These are phyloP conservation scores for Globisporangium nunn DNA, from an alignment of 352 stramenopile genomes.

Conservation along the genomic window DNA sequence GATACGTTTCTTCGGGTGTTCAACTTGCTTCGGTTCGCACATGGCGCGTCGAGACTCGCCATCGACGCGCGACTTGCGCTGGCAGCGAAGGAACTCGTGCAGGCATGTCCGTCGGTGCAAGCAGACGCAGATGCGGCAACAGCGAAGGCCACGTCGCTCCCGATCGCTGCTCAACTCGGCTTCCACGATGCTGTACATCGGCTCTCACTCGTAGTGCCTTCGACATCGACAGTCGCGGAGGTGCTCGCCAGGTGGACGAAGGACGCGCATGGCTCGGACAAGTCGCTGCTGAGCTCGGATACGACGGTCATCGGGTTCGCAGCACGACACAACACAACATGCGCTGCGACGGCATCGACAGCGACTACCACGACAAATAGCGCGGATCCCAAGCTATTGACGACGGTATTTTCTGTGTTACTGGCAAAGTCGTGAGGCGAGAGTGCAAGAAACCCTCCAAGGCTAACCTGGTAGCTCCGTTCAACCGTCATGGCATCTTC, in stretches of 20 bases:
- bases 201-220: constrained; percentile 15
- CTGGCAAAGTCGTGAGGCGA: neutral
- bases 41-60: constrained; percentile 14
- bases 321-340: constrained; percentile 12
- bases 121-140: neutral
- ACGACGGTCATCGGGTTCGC: constrained; percentile 22
- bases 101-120: constrained; percentile 15
- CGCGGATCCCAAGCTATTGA: neutral
- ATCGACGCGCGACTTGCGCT: constrained; percentile 26
- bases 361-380: neutral
- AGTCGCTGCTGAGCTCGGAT: constrained; percentile 20
- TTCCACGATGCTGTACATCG: constrained; percentile 13
- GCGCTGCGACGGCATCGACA: neutral
- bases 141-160: neutral
- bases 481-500: too few species aligned
- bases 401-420: constrained; percentile 1
- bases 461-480: too few species aligned
- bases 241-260: constrained; percentile 23
- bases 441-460: too few species aligned
- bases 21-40: constrained; percentile 23
- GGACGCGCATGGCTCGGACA: constrained; percentile 12
- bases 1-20: constrained; percentile 20
- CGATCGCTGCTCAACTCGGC: neutral
- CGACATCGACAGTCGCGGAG: constrained; percentile 12
- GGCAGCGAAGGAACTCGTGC: constrained; percentile 22